These are phyloP conservation scores for Pachyrhizus erosus DNA, from an alignment of 306 rosid genomes.

Conservation along the genomic window DNA sequence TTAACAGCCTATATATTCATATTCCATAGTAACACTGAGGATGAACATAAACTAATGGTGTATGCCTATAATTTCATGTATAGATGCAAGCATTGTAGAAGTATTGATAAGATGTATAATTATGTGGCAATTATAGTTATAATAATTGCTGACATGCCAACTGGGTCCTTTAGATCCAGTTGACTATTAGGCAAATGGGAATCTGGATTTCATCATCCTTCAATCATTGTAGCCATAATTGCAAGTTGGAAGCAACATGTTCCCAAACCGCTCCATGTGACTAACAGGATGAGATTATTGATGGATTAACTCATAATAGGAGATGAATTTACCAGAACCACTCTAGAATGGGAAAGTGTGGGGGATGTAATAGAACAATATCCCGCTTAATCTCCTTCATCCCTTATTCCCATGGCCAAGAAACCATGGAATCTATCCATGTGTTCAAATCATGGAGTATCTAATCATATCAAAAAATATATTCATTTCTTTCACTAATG, in stretches of 20 bases:
- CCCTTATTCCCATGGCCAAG: neutral
- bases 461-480: neutral
- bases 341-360: neutral
- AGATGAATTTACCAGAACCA: neutral
- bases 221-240: slow-evolving; percentile 39
- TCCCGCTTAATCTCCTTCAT: no score
- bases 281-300: slow-evolving; percentile 28
- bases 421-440: neutral
- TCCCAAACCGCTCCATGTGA: slow-evolving; percentile 30
- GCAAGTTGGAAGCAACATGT: slow-evolving; percentile 25
- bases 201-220: slow-evolving; percentile 34
- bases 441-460: neutral
- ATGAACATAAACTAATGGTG: neutral
- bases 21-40: neutral
- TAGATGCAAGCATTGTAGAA: neutral
- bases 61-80: slow-evolving; percentile 1
- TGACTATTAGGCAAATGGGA: slow-evolving; percentile 14
- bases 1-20: neutral
- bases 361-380: neutral
- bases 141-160: slow-evolving; percentile 26
- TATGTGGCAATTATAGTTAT: slow-evolving; percentile 29
- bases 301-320: neutral
- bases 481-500: neutral
- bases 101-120: neutral
- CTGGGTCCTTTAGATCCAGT: neutral